phyloP scores from a whole-genome alignment of 768 basidiomycete species.

The Lanmaoa pseudosensibilis region DNA sequence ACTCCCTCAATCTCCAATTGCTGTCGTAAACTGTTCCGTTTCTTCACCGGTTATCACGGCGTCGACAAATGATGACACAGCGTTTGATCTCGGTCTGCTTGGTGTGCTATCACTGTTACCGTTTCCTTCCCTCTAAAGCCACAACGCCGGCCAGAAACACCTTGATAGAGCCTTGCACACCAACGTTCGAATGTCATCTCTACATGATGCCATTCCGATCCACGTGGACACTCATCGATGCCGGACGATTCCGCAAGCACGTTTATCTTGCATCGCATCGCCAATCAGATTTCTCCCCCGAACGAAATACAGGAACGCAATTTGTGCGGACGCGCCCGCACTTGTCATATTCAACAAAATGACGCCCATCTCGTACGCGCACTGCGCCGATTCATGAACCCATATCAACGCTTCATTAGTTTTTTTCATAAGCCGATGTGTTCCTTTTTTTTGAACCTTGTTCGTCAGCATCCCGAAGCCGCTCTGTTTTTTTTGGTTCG shows the following conservation, averaged over 20 bases:
- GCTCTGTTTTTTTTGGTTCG: background rate
- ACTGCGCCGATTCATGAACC: conserved; percentile 18
- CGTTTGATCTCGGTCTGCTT: conserved; percentile 2
- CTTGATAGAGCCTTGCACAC: background rate
- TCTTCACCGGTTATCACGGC: conserved; percentile 16
- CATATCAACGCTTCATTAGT: background rate
- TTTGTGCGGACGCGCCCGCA: conserved; percentile 9
- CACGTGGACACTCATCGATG: conserved; percentile 7
- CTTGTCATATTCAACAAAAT: background rate
- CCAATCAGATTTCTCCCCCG: conserved; percentile 2
- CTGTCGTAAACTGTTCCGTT: conserved; percentile 21
- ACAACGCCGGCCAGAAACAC: conserved; percentile 12
- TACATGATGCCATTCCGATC: background rate
- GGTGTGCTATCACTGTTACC: background rate
- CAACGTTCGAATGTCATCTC: background rate
- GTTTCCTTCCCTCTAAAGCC: conserved; percentile 13
- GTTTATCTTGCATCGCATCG: background rate
- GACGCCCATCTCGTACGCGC: conserved; percentile 20
- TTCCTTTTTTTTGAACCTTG: background rate
- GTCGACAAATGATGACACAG: conserved; percentile 4
- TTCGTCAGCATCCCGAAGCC: conserved; percentile 1
- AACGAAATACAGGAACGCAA: conserved; percentile 1
- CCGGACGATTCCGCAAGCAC: conserved; percentile 5
- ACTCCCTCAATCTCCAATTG: conserved; percentile 18
- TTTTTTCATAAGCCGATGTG: background rate